Evolutionary conservation across 2,329 filamentous ascomycete genomes (phyloP).

Genomic region (Raffaelea ambrosiae): DNA sequence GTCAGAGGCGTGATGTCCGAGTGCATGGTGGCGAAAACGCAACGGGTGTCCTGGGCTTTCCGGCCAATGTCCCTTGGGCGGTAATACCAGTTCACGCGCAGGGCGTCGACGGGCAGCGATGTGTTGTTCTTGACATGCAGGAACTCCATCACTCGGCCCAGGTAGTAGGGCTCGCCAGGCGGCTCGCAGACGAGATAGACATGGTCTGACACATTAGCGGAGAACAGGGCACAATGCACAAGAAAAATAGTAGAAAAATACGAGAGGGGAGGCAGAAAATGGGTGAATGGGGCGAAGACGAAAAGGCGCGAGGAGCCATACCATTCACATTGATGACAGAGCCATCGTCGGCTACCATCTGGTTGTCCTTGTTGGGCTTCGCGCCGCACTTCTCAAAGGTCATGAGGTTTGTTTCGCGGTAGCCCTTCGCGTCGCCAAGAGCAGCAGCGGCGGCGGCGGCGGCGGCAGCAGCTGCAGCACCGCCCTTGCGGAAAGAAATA

Average conservation of each 20-base stretch:
- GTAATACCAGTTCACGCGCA: constrained; percentile 98
- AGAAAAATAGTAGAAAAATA: neutral
- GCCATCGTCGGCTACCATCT: constrained; percentile 83
- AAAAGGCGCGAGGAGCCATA: constrained; percentile 36
- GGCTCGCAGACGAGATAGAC: constrained; percentile 97
- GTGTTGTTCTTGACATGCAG: constrained; percentile 70
- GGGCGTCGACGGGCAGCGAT: constrained; percentile 66
- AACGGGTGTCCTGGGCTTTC: constrained; percentile 80
- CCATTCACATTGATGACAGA: constrained; percentile 77
- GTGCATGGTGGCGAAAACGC: constrained; percentile 96
- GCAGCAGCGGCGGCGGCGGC: constrained; percentile 25
- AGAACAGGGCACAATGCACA: neutral
- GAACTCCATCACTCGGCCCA: constrained; percentile 98
- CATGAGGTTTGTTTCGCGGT: constrained; percentile 75
- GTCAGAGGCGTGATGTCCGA: constrained; percentile 91
- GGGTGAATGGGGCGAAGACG: neutral
- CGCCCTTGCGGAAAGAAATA: constrained; percentile 10
- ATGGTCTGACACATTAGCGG: constrained; percentile 44
- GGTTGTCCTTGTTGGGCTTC: constrained; percentile 59
- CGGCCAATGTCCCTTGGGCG: constrained; percentile 91
- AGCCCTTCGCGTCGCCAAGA: constrained; percentile 19
- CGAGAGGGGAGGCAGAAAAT: no score
- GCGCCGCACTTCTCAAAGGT: constrained; percentile 68
- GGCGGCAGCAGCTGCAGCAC: constrained; percentile 16
- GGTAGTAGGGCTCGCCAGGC: constrained; percentile 94